Percentiles rank a stretch among this genome's conserved stretches.
Evolutionary conservation across 495 filamentous ascomycete genomes (phyloP).

Genomic region (Annulohypoxylon bovei): DNA sequence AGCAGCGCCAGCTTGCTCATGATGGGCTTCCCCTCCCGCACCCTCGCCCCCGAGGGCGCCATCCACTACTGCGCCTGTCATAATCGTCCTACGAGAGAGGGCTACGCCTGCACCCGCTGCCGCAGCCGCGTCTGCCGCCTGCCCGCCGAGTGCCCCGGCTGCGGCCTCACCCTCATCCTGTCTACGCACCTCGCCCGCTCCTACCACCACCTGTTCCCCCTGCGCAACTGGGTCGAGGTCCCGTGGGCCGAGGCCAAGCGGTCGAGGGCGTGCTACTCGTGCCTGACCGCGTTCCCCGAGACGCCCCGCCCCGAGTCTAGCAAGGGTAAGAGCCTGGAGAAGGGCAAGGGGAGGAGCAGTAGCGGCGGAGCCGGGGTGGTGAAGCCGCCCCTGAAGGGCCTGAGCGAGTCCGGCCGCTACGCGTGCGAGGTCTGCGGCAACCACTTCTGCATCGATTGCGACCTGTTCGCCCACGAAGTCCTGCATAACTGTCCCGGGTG

Average conservation of each 20-base stretch:
- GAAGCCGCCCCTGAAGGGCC: slow-evolving; percentile 66
- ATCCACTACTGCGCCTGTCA: slow-evolving; percentile 87
- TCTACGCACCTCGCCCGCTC: slow-evolving; percentile 95
- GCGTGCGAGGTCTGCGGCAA: slow-evolving; percentile 83
- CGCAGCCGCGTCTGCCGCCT: slow-evolving; percentile 88
- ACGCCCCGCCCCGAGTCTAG: slow-evolving; percentile 12
- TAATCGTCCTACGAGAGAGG: slow-evolving; percentile 81
- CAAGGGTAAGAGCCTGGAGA: slow-evolving; percentile 26
- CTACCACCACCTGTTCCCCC: slow-evolving; percentile 95
- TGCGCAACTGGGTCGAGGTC: slow-evolving; percentile 90
- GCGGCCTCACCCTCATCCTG: slow-evolving; percentile 90
- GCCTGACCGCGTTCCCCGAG: slow-evolving; percentile 62
- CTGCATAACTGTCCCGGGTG: slow-evolving; percentile 97
- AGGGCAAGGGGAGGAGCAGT: slow-evolving; percentile 37
- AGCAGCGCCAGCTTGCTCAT: slow-evolving; percentile 82
- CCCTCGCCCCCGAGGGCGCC: slow-evolving; percentile 75
- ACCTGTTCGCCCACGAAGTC: slow-evolving; percentile 91
- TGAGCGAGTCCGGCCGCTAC: slow-evolving; percentile 88
- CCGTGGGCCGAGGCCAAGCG: slow-evolving; percentile 75
- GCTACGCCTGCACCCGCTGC: slow-evolving; percentile 92
- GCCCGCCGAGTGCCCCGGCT: slow-evolving; percentile 90
- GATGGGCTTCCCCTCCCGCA: slow-evolving; percentile 98
- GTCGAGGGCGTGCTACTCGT: slow-evolving; percentile 63
- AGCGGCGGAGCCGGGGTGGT: slow-evolving; percentile 49
- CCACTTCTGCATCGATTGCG: slow-evolving; percentile 98